Evolutionary conservation across 495 filamentous ascomycete genomes (phyloP), one percentile per base, ranked within the genome.

Genomic region (Peziza echinospora): DNA sequence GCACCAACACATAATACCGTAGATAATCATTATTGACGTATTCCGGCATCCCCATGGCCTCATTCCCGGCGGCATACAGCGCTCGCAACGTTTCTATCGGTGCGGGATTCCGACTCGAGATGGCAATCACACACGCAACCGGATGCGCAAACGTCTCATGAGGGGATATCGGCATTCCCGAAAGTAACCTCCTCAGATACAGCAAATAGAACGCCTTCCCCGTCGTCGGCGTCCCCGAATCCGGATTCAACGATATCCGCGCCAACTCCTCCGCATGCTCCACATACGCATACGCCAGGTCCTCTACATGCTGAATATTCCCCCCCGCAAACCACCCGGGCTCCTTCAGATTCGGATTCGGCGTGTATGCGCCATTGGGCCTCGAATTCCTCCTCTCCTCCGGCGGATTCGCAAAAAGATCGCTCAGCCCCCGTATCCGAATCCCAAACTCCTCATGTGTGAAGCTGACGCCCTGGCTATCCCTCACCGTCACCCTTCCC

Each of bases 71-170:
- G 5, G 65, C 68, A 55, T 96, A 97, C 6, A 97, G 66, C 47
- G 74, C 75, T 23, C 85, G 67, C 24, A 97, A 66, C 17, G 83
- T 76, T 54, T 93, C 84, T 43, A 94, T 80, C 0, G 89, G 85
- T 3, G 72, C 63, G 10, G 69, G 66, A 51, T 84, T 86, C 49
- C 82, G 71, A 5, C 86, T 93, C 60, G 84, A 93, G 50, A 96
- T 91, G 4, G 87, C 82, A 58, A 96, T 87, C 17, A 96, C 74
- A 60, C 84, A 85, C n/a, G 91, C 85, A 4, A 94, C 85, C 0
- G 91, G 89, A 62, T 97, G 89, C 9, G 79, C 71, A 56, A 96
- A 92, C 1, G 87, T 91, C 63, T 97, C 89, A 53, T 93, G 83
- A 0, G 84, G 77, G 0, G 76, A 71, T 40, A 86, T 55, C 6